Evolutionary conservation across 495 filamentous ascomycete genomes (phyloP).

Genomic region (Cercophora samala): DNA sequence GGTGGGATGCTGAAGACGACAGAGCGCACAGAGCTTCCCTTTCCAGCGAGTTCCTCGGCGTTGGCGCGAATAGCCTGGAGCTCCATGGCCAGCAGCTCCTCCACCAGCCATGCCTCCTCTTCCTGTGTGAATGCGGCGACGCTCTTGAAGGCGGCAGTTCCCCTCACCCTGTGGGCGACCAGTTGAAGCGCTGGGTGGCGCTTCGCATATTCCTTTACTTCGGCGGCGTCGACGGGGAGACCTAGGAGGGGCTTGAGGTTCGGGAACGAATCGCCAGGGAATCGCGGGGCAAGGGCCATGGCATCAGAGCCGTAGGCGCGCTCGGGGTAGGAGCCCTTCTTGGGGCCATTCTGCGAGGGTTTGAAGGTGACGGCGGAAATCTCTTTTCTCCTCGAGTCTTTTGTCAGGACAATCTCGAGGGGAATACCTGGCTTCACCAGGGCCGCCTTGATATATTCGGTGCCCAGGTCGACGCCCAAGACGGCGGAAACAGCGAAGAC

Average conservation of each 20-base stretch:
- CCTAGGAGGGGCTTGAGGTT: slow-evolving; percentile 89
- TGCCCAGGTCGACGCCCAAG: slow-evolving; percentile 89
- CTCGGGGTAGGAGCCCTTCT: slow-evolving; percentile 70
- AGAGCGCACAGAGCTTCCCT: slow-evolving; percentile 68
- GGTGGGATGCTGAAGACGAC: slow-evolving; percentile 88
- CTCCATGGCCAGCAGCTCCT: slow-evolving; percentile 97
- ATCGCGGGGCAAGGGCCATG: slow-evolving; percentile 77
- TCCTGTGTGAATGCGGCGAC: slow-evolving; percentile 58
- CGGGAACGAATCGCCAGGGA: slow-evolving; percentile 87
- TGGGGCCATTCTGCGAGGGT: slow-evolving; percentile 58
- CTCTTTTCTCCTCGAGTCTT: slow-evolving; percentile 97
- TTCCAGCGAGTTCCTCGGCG: slow-evolving; percentile 80
- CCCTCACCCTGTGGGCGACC: slow-evolving; percentile 54
- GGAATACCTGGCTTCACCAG: slow-evolving; percentile 97
- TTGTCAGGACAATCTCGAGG: slow-evolving; percentile 97
- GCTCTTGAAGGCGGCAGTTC: slow-evolving; percentile 74
- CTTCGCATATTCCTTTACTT: slow-evolving; percentile 62
- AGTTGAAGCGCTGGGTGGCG: slow-evolving; percentile 70
- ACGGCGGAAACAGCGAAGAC: slow-evolving; percentile 64
- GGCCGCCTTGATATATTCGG: slow-evolving; percentile 94
- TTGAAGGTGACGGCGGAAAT: slow-evolving; percentile 91
- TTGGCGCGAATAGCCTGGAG: slow-evolving; percentile 83
- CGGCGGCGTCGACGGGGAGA: slow-evolving; percentile 57
- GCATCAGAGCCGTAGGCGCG: slow-evolving; percentile 90
- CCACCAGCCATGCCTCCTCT: slow-evolving; percentile 75